These are phyloP conservation scores for Exserohilum turcica DNA, from an alignment of 2,329 filamentous ascomycete genomes.

Conservation along the genomic window DNA sequence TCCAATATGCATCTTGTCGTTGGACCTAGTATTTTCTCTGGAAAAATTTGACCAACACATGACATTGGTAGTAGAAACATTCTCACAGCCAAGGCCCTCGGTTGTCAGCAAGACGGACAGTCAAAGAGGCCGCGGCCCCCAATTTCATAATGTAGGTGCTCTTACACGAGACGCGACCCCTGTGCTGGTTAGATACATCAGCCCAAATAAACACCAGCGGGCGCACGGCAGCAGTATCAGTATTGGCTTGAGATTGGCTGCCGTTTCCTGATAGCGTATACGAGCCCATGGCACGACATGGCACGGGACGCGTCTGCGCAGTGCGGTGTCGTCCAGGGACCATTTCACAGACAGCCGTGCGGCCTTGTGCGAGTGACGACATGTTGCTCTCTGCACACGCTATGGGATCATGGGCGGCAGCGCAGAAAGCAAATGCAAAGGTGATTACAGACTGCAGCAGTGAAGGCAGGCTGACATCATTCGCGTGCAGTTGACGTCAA, in stretches of 20 bases:
- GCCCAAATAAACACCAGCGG: background rate
- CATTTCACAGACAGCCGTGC: background rate
- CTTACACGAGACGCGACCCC: background rate
- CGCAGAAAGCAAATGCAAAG: background rate
- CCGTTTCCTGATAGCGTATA: background rate
- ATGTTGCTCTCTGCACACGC: background rate
- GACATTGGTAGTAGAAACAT: too few relatives aligned
- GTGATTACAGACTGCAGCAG: background rate
- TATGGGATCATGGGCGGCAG: background rate
- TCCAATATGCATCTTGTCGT: background rate
- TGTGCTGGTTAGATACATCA: background rate
- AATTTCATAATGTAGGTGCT: background rate
- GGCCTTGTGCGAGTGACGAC: background rate
- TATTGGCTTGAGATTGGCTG: background rate
- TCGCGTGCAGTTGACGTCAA: constrained; percentile 8
- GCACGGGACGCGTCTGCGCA: background rate
- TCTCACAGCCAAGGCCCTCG: too few relatives aligned
- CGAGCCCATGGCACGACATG: background rate
- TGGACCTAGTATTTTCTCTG: too few relatives aligned
- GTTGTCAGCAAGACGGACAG: background rate
- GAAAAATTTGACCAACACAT: too few relatives aligned
- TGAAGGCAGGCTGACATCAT: constrained; percentile 1
- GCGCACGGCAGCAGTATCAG: background rate
- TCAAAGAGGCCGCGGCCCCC: background rate
- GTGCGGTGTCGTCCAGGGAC: background rate